Evolutionary conservation across 148 eudicot genomes (phyloP), one percentile per base, ranked within the genome.

Genomic region (Rhododendron henanense): DNA sequence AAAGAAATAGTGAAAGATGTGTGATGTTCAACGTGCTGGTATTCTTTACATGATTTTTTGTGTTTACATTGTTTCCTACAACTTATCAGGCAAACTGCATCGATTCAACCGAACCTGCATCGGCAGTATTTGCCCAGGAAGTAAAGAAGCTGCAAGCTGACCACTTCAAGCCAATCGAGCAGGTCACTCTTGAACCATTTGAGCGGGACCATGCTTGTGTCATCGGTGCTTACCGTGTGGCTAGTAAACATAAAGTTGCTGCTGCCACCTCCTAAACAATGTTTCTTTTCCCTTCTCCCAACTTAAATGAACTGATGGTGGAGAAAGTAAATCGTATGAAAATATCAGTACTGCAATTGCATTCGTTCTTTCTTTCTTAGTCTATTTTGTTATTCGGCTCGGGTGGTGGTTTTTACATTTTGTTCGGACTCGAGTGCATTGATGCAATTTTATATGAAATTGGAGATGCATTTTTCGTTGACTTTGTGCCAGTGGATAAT

Each of bases 171-270:
- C 98, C 97, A 4, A 87, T 88, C 31, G 98, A 96, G 86, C 98
- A 95, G 88, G 97, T 96, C 1, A 94, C 98, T 23, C 93, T 96
- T 2, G 98, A 95, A 83, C 99, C 98, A 0, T 96, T 92, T 78
- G 98, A 96, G 87, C 90, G 98, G 16, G 98, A 96, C 88, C 98
- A 96, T 87, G 96, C 99, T 87, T 94, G 97, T 91, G 99, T 95
- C 44, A 95, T 95, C 28, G 98, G 98, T 33, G 93, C 92, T 8
- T 95, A 95, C 80, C 91, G 97, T 8, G 88, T 90, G 91, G 94
- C 97, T 1, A 96, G 94, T 96, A 96, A 96, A 85, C 92, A 89
- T 39, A 96, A 95, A 89, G 84, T 87, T 69, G 85, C 90, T 10
- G 51, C 51, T 48, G 51, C 11, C 69, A 23, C 69, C 69, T 6